A percentile compares a stretch with the other conserved stretches of the same genome.
These are phyloP conservation scores for Entomortierella lignicola DNA, from an alignment of 192 early-diverging fungal genomes.

Conservation along the genomic window DNA sequence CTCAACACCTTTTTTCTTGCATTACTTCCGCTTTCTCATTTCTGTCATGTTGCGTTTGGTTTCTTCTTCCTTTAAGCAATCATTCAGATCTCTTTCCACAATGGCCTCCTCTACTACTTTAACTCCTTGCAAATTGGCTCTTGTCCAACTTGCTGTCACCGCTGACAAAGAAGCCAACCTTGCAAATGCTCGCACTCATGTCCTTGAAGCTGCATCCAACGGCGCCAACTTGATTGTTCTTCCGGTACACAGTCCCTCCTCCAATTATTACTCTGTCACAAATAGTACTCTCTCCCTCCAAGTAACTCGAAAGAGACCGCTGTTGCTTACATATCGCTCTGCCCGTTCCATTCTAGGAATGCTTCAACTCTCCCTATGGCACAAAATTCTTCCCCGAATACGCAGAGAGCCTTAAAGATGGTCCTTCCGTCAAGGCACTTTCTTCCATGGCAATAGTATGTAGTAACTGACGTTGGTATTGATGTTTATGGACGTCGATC, in stretches of 20 bases:
- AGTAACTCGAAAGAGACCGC: no score
- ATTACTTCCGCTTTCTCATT: slow-evolving; percentile 5
- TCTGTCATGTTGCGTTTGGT: slow-evolving; percentile 31
- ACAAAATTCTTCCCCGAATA: slow-evolving; percentile 91
- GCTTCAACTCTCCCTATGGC: slow-evolving; percentile 99
- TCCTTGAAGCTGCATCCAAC: slow-evolving; percentile 84
- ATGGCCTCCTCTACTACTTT: slow-evolving; percentile 15
- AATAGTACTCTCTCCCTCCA: no score
- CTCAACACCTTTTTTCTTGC: not conserved
- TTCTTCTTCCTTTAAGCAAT: slow-evolving; percentile 11
- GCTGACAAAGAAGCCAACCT: slow-evolving; percentile 86
- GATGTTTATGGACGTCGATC: not conserved
- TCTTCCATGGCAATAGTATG: slow-evolving; percentile 82
- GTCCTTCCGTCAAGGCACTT: slow-evolving; percentile 78
- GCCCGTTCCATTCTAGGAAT: slow-evolving; percentile 72
- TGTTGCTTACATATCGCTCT: not conserved
- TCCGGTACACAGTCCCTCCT: slow-evolving; percentile 62
- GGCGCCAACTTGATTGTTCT: slow-evolving; percentile 94
- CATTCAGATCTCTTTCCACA: slow-evolving; percentile 23
- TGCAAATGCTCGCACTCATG: slow-evolving; percentile 75
- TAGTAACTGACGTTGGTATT: not conserved
- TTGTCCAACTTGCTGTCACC: slow-evolving; percentile 84
- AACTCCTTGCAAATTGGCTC: slow-evolving; percentile 71
- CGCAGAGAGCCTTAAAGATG: slow-evolving; percentile 82
- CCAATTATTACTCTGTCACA: no score